Conservation (phyloP, 2,329 filamentous ascomycete species). For the Plenodomus biglobosus region DNA sequence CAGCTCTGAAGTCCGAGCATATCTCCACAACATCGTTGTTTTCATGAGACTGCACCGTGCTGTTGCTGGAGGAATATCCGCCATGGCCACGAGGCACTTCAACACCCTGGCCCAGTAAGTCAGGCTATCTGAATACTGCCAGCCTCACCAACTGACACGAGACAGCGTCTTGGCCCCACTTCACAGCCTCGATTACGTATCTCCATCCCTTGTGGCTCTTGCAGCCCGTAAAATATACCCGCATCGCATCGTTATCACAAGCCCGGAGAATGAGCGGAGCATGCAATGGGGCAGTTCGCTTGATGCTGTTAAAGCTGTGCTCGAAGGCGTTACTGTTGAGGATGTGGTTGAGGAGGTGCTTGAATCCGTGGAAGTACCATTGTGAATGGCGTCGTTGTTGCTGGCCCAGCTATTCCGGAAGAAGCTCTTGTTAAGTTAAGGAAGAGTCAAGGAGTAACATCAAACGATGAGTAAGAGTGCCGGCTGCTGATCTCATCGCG, state of each 20-base stretch:
- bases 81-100: constrained; percentile 77
- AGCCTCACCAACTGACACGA: not conserved
- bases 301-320: constrained; percentile 65
- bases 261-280: constrained; percentile 74
- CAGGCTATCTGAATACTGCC: constrained; percentile 18
- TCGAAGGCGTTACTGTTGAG: constrained; percentile 61
- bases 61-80: constrained; percentile 75
- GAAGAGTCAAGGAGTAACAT: not conserved
- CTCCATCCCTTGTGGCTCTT: constrained; percentile 78
- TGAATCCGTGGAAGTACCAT: constrained; percentile 57
- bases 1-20: constrained; percentile 76
- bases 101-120: constrained; percentile 62
- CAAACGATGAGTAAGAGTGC: constrained; percentile 29
- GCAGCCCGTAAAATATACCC: constrained; percentile 85
- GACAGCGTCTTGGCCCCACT: constrained; percentile 72
- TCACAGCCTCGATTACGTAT: constrained; percentile 77
- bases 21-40: constrained; percentile 82
- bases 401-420: not conserved
- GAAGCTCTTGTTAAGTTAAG: too few relatives aligned
- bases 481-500: constrained; percentile 26
- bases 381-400: constrained; percentile 38
- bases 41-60: constrained; percentile 88
- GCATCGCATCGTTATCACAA: constrained; percentile 75
- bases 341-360: constrained; percentile 62
- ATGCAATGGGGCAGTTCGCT: constrained; percentile 89